Evolutionary conservation across 805 yeast species (phyloP).

Genomic region (Yarrowia osloensis): DNA sequence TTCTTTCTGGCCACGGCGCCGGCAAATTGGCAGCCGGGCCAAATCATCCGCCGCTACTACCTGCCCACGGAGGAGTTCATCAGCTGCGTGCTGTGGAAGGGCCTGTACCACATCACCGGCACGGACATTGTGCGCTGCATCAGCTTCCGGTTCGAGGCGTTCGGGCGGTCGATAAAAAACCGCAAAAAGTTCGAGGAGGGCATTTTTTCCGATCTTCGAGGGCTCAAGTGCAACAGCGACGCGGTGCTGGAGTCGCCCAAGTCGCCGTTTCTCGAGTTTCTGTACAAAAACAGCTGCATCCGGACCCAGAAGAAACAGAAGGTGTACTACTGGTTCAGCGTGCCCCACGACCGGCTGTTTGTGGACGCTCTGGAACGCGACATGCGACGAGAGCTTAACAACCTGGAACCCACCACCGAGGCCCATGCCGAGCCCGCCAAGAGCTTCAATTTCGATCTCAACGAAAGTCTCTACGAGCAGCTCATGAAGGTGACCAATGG

Average conservation of each 20-base stretch:
- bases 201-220: constrained; percentile 84
- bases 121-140: constrained; percentile 94
- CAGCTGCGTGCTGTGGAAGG: constrained; percentile 93
- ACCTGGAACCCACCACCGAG: constrained; percentile 68
- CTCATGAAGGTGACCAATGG: constrained; percentile 34
- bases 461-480: constrained; percentile 44
- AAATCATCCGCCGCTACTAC: constrained; percentile 81
- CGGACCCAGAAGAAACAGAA: constrained; percentile 96
- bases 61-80: constrained; percentile 88
- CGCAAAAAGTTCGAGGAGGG: constrained; percentile 97
- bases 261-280: constrained; percentile 77
- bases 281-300: constrained; percentile 82
- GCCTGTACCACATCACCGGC: constrained; percentile 86
- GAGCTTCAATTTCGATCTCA: constrained; percentile 64
- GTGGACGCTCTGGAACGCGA: constrained; percentile 93
- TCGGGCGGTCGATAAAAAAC: constrained; percentile 82
- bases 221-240: constrained; percentile 75
- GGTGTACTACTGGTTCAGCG: constrained; percentile 95
- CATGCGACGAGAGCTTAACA: constrained; percentile 66
- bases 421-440: constrained; percentile 77
- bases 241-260: constrained; percentile 87
- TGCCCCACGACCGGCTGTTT: constrained; percentile 88
- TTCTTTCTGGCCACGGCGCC: constrained; percentile 92
- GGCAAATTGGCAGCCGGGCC: constrained; percentile 87
- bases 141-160: constrained; percentile 82